Percentiles rank a stretch among this genome's conserved stretches.
Conservation (phyloP, 1,139 yeast genomes). For the Debaryomyces subglobosus region DNA sequence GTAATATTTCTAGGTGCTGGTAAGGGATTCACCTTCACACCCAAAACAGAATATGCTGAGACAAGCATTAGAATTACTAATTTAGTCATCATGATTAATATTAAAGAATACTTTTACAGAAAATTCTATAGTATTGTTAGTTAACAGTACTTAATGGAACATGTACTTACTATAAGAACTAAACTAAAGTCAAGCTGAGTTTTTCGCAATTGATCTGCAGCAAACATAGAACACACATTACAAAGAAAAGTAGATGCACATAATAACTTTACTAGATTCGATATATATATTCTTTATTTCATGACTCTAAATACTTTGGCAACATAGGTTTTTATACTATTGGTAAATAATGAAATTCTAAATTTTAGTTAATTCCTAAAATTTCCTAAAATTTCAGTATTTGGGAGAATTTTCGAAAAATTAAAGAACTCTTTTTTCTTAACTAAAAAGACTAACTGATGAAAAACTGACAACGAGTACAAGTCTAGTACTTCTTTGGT, state of each 20-base stretch:
- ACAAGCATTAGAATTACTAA: not conserved
- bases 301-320: too few relatives aligned
- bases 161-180: not conserved
- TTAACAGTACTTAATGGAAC: not conserved
- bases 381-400: not conserved
- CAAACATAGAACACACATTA: not conserved
- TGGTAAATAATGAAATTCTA: too few relatives aligned
- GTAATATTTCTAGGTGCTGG: not conserved
- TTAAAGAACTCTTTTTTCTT: not conserved
- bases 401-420: not conserved
- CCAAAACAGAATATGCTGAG: not conserved
- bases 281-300: not conserved
- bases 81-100: not conserved
- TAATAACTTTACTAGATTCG: not conserved
- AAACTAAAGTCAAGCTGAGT: not conserved
- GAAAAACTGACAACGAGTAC: not conserved
- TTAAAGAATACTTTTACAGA: too few relatives aligned
- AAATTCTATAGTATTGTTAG: not conserved
- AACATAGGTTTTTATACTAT: too few relatives aligned
- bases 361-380: too few relatives aligned
- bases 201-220: not conserved
- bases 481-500: not conserved
- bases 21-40: slow-evolving; percentile 6
- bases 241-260: not conserved
- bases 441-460: not conserved